Percentiles rank a stretch among this genome's conserved stretches.
These are phyloP conservation scores for Globisporangium cylindrosporum DNA, from an alignment of 352 stramenopile genomes.

Conservation along the genomic window DNA sequence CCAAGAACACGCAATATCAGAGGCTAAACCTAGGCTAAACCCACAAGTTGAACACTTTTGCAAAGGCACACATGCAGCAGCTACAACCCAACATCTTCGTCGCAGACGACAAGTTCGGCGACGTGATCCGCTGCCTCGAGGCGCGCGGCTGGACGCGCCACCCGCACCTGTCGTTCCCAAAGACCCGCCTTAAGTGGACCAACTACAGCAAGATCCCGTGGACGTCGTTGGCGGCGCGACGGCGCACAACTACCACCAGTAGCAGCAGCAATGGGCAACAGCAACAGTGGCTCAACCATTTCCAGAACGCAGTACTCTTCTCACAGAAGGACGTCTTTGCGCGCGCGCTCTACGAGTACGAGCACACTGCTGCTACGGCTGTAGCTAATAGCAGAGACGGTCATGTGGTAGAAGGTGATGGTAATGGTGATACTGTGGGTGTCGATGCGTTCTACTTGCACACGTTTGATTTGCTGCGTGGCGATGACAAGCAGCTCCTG, in stretches of 20 bases:
- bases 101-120: conserved; percentile 54
- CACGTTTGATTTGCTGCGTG: conserved; percentile 37
- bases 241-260: conserved; percentile 3
- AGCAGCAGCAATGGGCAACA: neutral
- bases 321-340: conserved; percentile 63
- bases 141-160: conserved; percentile 48
- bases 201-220: conserved; percentile 73
- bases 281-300: conserved; percentile 60
- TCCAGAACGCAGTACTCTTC: conserved; percentile 57
- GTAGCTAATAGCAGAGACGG: neutral
- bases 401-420: neutral
- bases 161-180: conserved; percentile 52
- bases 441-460: conserved; percentile 53
- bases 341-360: conserved; percentile 31
- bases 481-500: conserved; percentile 20
- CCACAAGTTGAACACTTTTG: neutral
- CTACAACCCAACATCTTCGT: conserved; percentile 35
- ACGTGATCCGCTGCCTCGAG: conserved; percentile 41
- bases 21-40: neutral
- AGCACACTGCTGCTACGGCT: neutral
- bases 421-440: neutral
- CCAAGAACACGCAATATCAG: neutral
- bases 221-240: conserved; percentile 27
- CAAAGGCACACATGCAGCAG: neutral
- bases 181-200: conserved; percentile 57